Evolutionary conservation across 2,329 filamentous ascomycete species (phyloP).

Genomic region (Cladosporium sp.): DNA sequence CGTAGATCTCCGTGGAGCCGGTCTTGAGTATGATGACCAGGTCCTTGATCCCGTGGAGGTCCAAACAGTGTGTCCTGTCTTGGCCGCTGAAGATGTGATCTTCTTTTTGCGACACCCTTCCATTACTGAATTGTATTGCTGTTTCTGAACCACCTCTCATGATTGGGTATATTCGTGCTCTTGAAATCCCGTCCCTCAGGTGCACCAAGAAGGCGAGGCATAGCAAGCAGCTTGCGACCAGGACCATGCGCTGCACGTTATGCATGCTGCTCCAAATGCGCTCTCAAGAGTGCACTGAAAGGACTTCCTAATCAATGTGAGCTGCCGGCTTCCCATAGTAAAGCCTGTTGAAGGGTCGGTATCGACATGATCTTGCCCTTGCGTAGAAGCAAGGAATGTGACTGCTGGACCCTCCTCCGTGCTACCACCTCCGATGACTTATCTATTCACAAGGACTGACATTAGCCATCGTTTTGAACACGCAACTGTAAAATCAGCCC

Average conservation of each 20-base stretch:
- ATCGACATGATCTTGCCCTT: too few relatives aligned
- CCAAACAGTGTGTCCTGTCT: background rate
- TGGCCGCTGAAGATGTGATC: background rate
- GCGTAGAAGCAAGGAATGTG: too few relatives aligned
- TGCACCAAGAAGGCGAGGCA: slow-evolving; percentile 11
- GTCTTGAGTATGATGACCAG: slow-evolving; percentile 52
- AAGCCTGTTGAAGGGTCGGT: too few relatives aligned
- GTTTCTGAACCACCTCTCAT: background rate
- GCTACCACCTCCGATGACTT: too few relatives aligned
- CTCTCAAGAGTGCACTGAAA: too few relatives aligned
- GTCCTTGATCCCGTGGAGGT: slow-evolving; percentile 25
- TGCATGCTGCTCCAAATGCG: slow-evolving; percentile 1
- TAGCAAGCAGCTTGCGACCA: slow-evolving; percentile 8
- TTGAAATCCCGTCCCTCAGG: background rate
- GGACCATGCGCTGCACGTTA: slow-evolving; percentile 8
- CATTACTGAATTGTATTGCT: too few relatives aligned
- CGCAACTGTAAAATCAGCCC: too few relatives aligned
- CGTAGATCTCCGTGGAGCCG: slow-evolving; percentile 48
- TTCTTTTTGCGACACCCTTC: background rate
- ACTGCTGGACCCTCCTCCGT: too few relatives aligned
- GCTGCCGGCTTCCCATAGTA: too few relatives aligned
- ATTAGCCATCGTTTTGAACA: too few relatives aligned
- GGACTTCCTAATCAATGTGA: too few relatives aligned
- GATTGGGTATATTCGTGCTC: background rate
- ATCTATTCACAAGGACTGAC: too few relatives aligned